These are phyloP conservation scores for Sanghuangporus weigelae DNA, from an alignment of 1,284 basidiomycete species.

Conservation along the genomic window DNA sequence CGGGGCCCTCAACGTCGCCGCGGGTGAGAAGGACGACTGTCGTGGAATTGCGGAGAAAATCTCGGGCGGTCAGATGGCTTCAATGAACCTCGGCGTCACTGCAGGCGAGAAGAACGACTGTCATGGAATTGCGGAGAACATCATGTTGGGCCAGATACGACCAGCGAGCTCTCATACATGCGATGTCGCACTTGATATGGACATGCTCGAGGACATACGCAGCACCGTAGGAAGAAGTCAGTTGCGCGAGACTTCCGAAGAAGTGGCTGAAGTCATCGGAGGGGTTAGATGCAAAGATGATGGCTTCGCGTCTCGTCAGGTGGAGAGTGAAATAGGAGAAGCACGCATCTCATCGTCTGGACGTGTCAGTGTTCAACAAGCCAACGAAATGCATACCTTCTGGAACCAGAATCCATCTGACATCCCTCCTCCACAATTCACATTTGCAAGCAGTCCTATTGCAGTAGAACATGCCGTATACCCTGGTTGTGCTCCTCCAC, in stretches of 20 bases:
- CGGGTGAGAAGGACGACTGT: constrained; percentile 45
- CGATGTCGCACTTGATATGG: background rate
- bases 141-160: constrained; percentile 49
- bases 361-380: no score
- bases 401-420: no score
- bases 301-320: no score
- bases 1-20: constrained; percentile 93
- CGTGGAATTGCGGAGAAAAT: constrained; percentile 75
- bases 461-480: no score
- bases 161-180: background rate
- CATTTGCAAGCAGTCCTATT: no score
- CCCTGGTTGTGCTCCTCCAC: no score
- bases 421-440: no score
- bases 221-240: no score
- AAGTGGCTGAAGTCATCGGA: background rate
- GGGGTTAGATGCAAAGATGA: no score
- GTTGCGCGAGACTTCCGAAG: background rate
- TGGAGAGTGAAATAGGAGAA: no score
- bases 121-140: constrained; percentile 69
- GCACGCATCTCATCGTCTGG: no score
- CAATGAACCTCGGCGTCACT: constrained; percentile 87
- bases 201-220: background rate
- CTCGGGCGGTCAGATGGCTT: constrained; percentile 41
- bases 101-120: constrained; percentile 53
- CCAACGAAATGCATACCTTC: no score